phyloP scores from a whole-genome alignment of 169 alveolate genomes.

The Eimeria sp. region DNA sequence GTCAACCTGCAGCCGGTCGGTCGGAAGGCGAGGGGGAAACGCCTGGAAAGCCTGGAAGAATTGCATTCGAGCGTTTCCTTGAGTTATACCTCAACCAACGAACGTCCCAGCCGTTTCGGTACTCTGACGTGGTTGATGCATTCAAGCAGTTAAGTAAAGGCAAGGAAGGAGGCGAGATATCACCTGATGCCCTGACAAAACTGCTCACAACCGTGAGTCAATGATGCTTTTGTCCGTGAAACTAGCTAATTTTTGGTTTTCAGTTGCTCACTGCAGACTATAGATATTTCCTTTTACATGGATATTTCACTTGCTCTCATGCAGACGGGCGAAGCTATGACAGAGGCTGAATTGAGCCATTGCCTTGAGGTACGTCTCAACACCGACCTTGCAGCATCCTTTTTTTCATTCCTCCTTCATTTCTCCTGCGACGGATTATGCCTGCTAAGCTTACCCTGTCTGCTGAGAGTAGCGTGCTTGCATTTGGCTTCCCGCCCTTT shows the following conservation, averaged over 20 bases:
- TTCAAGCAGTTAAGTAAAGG: conserved; percentile 31
- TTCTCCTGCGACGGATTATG: background rate
- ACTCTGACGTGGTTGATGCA: conserved; percentile 70
- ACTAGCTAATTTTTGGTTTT: background rate
- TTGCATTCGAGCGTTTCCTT: conserved; percentile 85
- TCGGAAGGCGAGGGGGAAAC: conserved; percentile 87
- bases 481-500: background rate
- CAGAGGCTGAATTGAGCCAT: conserved; percentile 44
- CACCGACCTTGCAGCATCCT: background rate
- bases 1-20: conserved; percentile 81
- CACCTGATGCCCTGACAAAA: conserved; percentile 26
- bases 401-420: background rate
- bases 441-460: background rate
- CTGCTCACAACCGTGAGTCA: conserved; percentile 32
- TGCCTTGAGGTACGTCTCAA: conserved; percentile 45
- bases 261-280: background rate
- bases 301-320: background rate
- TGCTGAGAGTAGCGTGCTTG: background rate
- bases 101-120: conserved; percentile 15
- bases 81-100: conserved; percentile 83
- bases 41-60: conserved; percentile 87
- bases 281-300: background rate
- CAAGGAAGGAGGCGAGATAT: conserved; percentile 2
- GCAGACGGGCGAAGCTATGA: conserved; percentile 60
- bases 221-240: background rate